phyloP scores from a whole-genome alignment of 805 yeast genomes.

The Ogataea thermomethanolica region DNA sequence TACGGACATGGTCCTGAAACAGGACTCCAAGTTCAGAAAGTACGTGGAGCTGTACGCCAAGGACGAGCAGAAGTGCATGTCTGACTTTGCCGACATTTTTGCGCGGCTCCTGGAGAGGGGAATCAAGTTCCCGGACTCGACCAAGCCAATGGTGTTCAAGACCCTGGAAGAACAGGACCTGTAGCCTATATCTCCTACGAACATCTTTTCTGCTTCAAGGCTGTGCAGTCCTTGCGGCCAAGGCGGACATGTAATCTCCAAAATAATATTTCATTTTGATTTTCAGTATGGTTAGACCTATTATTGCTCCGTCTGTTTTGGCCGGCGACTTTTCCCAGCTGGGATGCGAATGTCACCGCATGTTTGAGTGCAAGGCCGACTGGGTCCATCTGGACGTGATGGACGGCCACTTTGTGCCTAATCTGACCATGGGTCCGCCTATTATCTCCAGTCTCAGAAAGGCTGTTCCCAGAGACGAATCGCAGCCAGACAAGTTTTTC shows the following conservation, averaged over 20 bases:
- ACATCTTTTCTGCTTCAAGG: neutral
- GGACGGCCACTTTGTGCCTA: conserved; percentile 99
- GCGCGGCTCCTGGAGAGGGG: conserved; percentile 66
- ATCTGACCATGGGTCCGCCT: conserved; percentile 92
- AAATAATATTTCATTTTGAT: neutral
- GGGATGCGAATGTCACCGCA: conserved; percentile 81
- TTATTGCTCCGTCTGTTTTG: conserved; percentile 91
- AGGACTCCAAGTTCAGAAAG: conserved; percentile 43
- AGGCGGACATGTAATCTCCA: neutral
- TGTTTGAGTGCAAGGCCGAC: conserved; percentile 79
- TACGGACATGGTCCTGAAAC: conserved; percentile 51
- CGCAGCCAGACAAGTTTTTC: conserved; percentile 30
- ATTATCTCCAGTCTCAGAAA: conserved; percentile 22
- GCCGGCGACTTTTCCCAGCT: conserved; percentile 89
- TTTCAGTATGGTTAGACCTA: conserved; percentile 44
- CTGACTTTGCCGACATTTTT: conserved; percentile 46
- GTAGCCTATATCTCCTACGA: conserved; percentile 2
- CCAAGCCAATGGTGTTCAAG: conserved; percentile 47
- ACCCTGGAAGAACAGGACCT: conserved; percentile 67
- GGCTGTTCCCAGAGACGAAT: conserved; percentile 40
- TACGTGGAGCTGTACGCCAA: conserved; percentile 47
- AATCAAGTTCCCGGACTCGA: conserved; percentile 53
- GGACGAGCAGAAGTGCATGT: conserved; percentile 47
- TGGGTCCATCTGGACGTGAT: conserved; percentile 98
- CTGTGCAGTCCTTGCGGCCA: neutral